Evolutionary conservation across 225 moss, liverwort and hornwort genomes (phyloP).

Genomic region (Asterella californica): DNA sequence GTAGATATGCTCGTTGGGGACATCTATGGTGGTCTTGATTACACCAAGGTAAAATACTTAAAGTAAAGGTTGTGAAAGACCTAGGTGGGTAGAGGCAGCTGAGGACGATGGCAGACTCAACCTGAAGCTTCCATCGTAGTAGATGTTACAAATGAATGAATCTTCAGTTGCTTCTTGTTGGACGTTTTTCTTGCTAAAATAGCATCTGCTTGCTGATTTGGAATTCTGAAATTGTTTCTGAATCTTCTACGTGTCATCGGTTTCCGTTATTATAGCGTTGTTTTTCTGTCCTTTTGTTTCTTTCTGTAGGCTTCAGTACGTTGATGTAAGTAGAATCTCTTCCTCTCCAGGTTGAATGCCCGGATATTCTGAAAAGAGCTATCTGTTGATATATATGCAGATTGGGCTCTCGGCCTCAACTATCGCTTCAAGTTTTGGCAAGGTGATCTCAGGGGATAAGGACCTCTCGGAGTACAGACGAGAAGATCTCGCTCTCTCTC

Average conservation of each 20-base stretch:
- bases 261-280: no score
- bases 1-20: constrained; percentile 99
- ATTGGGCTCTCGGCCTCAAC: constrained; percentile 95
- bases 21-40: constrained; percentile 98
- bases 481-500: constrained; percentile 89
- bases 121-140: neutral
- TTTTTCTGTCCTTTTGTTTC: no score
- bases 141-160: neutral
- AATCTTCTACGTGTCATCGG: constrained; percentile 24
- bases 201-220: neutral
- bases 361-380: no score
- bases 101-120: neutral
- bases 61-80: neutral
- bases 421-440: constrained; percentile 97
- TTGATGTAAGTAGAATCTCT: no score
- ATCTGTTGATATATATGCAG: constrained; percentile 16
- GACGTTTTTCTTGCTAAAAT: neutral
- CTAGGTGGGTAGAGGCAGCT: neutral
- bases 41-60: constrained; percentile 53
- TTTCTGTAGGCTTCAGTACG: no score
- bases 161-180: neutral
- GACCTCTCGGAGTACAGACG: constrained; percentile 77
- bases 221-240: neutral
- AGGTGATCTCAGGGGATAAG: constrained; percentile 79
- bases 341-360: no score